Conservation (phyloP, 805 yeast genomes). For the Saturnispora ahearnii region DNA sequence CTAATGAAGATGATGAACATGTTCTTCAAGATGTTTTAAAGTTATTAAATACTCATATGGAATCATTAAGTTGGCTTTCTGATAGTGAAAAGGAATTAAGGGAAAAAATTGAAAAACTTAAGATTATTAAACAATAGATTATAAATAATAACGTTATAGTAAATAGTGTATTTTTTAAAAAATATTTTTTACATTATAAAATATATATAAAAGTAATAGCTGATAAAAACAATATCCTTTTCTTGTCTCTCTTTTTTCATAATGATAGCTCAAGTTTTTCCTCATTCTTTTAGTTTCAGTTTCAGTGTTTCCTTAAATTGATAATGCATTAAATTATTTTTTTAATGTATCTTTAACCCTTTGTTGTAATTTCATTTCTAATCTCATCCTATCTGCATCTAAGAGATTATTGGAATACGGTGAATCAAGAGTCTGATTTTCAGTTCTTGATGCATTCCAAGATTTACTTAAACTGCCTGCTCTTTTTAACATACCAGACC, state of each 20-base stretch:
- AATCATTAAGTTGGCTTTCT: conserved; percentile 83
- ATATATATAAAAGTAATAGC: background rate
- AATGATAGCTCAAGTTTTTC: no score
- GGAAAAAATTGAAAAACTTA: conserved; percentile 45
- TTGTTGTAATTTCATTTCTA: conserved; percentile 42
- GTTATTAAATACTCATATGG: conserved; percentile 79
- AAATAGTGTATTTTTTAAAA: background rate
- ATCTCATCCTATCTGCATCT: conserved; percentile 38
- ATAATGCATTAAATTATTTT: conserved; percentile 9
- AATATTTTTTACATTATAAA: background rate
- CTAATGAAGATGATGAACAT: conserved; percentile 20
- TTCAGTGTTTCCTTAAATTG: no score
- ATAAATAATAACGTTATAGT: background rate
- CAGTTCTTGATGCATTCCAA: conserved; percentile 11
- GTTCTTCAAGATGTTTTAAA: conserved; percentile 64
- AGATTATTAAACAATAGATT: conserved; percentile 10
- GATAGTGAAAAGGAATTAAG: conserved; percentile 59
- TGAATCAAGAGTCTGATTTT: conserved; percentile 2
- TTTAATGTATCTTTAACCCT: conserved; percentile 29
- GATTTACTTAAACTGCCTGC: conserved; percentile 3
- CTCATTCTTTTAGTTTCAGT: no score
- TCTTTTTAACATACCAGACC: conserved; percentile 6
- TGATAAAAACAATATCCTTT: no score
- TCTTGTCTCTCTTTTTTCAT: no score
- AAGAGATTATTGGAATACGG: background rate